A percentile compares a stretch with the other conserved stretches of the same genome.
Evolutionary conservation across 2,329 filamentous ascomycete genomes (phyloP).

Genomic region (Metarhizium guizhouense): DNA sequence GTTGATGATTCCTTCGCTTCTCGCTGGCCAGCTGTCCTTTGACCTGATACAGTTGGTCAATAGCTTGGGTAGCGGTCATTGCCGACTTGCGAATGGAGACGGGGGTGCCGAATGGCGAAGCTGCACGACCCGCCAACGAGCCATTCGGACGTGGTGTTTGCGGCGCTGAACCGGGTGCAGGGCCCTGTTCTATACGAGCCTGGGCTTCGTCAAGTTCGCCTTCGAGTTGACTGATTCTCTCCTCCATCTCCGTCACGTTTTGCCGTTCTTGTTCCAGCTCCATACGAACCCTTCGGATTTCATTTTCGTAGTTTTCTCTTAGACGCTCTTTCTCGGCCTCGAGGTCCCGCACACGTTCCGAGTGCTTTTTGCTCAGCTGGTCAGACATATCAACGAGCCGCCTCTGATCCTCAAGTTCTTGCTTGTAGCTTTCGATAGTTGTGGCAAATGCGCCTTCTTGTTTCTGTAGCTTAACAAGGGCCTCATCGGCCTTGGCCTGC

Average conservation of each 20-base stretch:
- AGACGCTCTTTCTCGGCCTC: constrained; percentile 51
- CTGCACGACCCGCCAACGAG: constrained; percentile 39
- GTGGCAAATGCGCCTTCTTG: constrained; percentile 75
- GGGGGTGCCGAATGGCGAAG: constrained; percentile 54
- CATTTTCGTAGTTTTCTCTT: constrained; percentile 57
- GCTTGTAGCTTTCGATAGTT: constrained; percentile 76
- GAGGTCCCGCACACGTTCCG: constrained; percentile 60
- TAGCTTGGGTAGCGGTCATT: constrained; percentile 52
- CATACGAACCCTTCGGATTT: constrained; percentile 44
- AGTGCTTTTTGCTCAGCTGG: constrained; percentile 64
- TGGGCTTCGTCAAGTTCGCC: constrained; percentile 45
- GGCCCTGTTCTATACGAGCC: constrained; percentile 35
- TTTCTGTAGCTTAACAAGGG: constrained; percentile 71
- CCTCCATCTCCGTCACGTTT: constrained; percentile 36
- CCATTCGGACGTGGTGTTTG: constrained; percentile 55
- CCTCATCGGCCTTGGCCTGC: constrained; percentile 79
- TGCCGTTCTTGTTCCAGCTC: constrained; percentile 48
- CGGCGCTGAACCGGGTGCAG: constrained; percentile 39
- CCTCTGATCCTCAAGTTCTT: constrained; percentile 73
- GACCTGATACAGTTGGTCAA: constrained; percentile 56
- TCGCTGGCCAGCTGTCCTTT: constrained; percentile 68
- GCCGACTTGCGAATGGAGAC: constrained; percentile 48
- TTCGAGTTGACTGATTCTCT: constrained; percentile 41
- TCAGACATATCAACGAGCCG: constrained; percentile 77
- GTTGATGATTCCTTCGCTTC: constrained; percentile 63